Percentiles rank a stretch among this genome's conserved stretches.
phyloP scores from a whole-genome alignment of 768 basidiomycete genomes.

The Paxillus involutus region DNA sequence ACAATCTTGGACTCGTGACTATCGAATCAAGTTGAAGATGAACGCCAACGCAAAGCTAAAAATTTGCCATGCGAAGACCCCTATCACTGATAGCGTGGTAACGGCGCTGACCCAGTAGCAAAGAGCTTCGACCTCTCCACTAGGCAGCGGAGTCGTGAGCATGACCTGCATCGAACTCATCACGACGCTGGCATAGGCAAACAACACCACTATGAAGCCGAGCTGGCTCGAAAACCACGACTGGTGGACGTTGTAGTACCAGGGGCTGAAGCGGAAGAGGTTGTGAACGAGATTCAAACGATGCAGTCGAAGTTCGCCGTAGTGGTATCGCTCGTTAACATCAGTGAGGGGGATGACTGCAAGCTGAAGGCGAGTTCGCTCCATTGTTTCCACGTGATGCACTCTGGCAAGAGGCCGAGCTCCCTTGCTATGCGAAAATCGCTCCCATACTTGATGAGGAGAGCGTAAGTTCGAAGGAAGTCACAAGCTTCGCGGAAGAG shows the following conservation, averaged over 20 bases:
- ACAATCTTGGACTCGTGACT: not conserved
- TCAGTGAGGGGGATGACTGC: not conserved
- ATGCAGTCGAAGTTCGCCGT: conserved; percentile 10
- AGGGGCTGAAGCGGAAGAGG: conserved; percentile 1
- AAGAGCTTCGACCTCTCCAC: not conserved
- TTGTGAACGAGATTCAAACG: conserved; percentile 7
- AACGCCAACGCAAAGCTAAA: not conserved
- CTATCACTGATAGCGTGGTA: not conserved
- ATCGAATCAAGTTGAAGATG: not conserved
- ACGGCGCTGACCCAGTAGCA: conserved; percentile 3
- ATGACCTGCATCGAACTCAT: conserved; percentile 6
- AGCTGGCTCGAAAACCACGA: conserved; percentile 6
- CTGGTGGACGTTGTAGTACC: conserved; percentile 6
- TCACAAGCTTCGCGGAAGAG: conserved; percentile 1
- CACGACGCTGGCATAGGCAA: conserved; percentile 4
- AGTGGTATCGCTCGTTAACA: conserved; percentile 5
- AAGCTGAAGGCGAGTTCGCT: not conserved
- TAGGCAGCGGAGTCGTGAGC: not conserved
- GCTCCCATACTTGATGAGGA: conserved; percentile 5
- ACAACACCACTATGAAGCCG: conserved; percentile 1
- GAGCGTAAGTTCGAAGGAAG: conserved; percentile 2
- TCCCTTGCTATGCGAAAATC: conserved; percentile 4
- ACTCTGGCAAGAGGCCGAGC: not conserved
- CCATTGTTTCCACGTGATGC: conserved; percentile 4
- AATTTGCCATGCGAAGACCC: not conserved